Conservation (phyloP, 768 basidiomycete genomes). For the Cytidiella melzeri region DNA sequence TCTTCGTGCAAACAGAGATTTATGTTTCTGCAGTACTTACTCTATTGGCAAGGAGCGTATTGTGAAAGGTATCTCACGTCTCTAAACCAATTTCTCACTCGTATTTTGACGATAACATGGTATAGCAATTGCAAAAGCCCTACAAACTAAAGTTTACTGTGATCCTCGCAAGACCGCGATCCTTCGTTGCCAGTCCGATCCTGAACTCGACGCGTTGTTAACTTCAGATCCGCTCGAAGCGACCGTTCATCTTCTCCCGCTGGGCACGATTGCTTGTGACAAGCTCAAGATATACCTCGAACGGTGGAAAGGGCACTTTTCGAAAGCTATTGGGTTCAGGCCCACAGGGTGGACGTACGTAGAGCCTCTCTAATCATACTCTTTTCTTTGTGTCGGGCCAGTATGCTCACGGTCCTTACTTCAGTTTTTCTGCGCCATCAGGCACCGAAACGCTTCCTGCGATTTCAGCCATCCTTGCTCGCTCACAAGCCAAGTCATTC, state of each 20-base stretch:
- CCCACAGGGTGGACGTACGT: slow-evolving; percentile 97
- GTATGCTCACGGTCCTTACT: not conserved
- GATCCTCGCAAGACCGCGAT: slow-evolving; percentile 80
- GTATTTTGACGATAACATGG: not conserved
- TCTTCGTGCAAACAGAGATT: not conserved
- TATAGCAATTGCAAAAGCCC: slow-evolving; percentile 76
- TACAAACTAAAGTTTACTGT: slow-evolving; percentile 83
- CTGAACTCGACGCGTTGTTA: slow-evolving; percentile 72
- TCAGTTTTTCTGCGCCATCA: slow-evolving; percentile 59
- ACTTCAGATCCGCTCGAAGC: slow-evolving; percentile 72
- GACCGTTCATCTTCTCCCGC: slow-evolving; percentile 80
- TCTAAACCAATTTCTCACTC: not conserved
- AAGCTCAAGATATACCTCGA: slow-evolving; percentile 71
- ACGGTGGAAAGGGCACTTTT: slow-evolving; percentile 65
- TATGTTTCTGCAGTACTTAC: slow-evolving; percentile 61
- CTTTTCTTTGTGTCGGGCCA: slow-evolving; percentile 3
- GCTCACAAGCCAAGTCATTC: slow-evolving; percentile 61
- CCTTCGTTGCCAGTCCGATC: slow-evolving; percentile 77
- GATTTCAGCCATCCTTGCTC: slow-evolving; percentile 62
- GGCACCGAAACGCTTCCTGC: slow-evolving; percentile 59
- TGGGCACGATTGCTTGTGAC: slow-evolving; percentile 71
- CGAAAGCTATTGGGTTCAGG: slow-evolving; percentile 72
- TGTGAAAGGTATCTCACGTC: slow-evolving; percentile 66
- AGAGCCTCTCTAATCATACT: not conserved
- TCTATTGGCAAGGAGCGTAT: slow-evolving; percentile 97